These are phyloP conservation scores for Crithidia expoeki DNA, from an alignment of 208 protist genomes.

Conservation along the genomic window DNA sequence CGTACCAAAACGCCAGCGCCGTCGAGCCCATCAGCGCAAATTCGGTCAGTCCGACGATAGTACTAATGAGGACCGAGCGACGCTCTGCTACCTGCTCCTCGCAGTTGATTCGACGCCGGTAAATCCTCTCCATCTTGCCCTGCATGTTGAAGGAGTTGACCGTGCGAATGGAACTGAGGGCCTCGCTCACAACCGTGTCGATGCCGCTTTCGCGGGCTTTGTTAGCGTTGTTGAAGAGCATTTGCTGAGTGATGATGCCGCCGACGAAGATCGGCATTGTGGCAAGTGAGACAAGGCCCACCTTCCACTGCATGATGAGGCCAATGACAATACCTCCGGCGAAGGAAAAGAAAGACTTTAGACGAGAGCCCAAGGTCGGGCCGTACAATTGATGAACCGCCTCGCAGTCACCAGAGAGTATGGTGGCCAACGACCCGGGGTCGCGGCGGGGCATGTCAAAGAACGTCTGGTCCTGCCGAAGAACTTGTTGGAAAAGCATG, in stretches of 20 bases:
- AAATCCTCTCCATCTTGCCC: constrained; percentile 32
- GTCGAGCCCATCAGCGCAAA: constrained; percentile 60
- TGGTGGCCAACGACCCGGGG: constrained; percentile 53
- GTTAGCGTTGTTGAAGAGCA: constrained; percentile 42
- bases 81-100: constrained; percentile 32
- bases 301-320: constrained; percentile 72
- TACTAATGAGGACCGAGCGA: constrained; percentile 35
- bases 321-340: constrained; percentile 61
- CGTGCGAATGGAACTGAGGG: constrained; percentile 71
- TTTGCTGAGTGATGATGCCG: constrained; percentile 46
- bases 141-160: constrained; percentile 81
- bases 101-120: constrained; percentile 29
- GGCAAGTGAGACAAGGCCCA: constrained; percentile 62
- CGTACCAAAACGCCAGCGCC: constrained; percentile 84
- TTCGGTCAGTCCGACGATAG: constrained; percentile 52
- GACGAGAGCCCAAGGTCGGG: constrained; percentile 57
- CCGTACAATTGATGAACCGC: constrained; percentile 82
- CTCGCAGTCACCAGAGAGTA: constrained; percentile 85
- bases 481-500: constrained; percentile 65
- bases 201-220: constrained; percentile 41
- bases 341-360: constrained; percentile 58
- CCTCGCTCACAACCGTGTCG: constrained; percentile 73
- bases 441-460: constrained; percentile 83
- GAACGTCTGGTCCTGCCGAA: constrained; percentile 87
- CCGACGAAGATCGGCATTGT: constrained; percentile 62